These are phyloP conservation scores for Amoeboaphelidium protococcarum DNA, from an alignment of 371 early-diverging fungal genomes.

Conservation along the genomic window DNA sequence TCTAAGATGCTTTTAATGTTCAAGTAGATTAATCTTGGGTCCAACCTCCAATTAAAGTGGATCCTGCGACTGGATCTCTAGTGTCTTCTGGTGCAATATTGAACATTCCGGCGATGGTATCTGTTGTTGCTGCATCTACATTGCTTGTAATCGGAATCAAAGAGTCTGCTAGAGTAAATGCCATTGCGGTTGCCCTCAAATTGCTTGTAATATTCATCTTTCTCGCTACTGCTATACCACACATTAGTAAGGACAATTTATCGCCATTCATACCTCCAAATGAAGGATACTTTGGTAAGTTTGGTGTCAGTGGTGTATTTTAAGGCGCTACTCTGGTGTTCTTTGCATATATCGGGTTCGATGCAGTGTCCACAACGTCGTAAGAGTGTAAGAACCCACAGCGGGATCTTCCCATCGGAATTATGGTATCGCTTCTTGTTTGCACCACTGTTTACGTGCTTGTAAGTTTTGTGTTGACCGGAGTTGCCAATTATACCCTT, in stretches of 20 bases:
- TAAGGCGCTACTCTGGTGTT: conserved; percentile 51
- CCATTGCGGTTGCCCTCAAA: conserved; percentile 38
- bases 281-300: conserved; percentile 20
- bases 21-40: conserved; percentile 11
- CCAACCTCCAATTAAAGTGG: not conserved
- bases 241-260: conserved; percentile 36
- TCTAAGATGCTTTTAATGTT: conserved; percentile 22
- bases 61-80: not conserved
- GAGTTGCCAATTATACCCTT: conserved; percentile 29
- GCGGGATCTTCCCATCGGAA: conserved; percentile 61
- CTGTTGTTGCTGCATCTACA: conserved; percentile 25
- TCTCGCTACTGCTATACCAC: conserved; percentile 31
- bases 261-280: conserved; percentile 47
- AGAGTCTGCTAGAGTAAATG: conserved; percentile 39
- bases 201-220: conserved; percentile 43
- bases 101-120: conserved; percentile 1
- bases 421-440: conserved; percentile 39
- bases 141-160: conserved; percentile 37
- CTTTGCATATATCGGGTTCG: conserved; percentile 71
- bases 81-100: not conserved
- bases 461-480: conserved; percentile 32
- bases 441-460: conserved; percentile 51
- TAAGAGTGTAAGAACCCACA: conserved; percentile 57
- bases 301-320: conserved; percentile 39
- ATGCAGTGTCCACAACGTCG: conserved; percentile 54